Percentiles rank a stretch among this genome's conserved stretches.
Conservation (phyloP, 257 asterid genomes). For the Sherardia arvensis region DNA sequence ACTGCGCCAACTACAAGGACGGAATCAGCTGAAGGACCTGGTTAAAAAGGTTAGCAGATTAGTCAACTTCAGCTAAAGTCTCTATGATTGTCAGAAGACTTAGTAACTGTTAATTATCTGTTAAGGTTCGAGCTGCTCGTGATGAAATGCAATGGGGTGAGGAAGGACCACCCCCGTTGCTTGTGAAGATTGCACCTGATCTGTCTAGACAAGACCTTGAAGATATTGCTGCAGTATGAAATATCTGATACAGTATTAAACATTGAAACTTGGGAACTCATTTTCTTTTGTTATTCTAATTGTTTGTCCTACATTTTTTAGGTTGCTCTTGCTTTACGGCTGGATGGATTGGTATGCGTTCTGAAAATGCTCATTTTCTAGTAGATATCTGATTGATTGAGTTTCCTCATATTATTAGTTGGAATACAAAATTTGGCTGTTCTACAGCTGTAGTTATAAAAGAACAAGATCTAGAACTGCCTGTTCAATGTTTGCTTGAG, state of each 20-base stretch:
- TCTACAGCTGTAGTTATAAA: neutral
- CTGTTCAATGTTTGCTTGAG: neutral
- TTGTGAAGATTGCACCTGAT: conserved; percentile 96
- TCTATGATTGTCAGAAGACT: neutral
- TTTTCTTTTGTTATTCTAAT: conserved; percentile 10
- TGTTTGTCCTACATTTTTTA: conserved; percentile 27
- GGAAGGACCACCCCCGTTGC: conserved; percentile 96
- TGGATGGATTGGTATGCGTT: conserved; percentile 84
- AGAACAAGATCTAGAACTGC: neutral
- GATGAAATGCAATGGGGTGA: conserved; percentile 99
- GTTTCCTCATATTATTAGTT: neutral
- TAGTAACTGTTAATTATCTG: neutral
- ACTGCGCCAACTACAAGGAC: conserved; percentile 92
- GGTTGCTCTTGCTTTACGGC: conserved; percentile 94
- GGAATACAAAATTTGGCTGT: neutral
- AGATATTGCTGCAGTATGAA: conserved; percentile 84
- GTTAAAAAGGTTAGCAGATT: conserved; percentile 66
- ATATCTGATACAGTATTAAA: neutral
- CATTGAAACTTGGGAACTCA: conserved; percentile 3
- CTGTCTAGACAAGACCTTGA: conserved; percentile 90
- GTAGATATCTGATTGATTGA: neutral
- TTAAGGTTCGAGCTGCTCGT: conserved; percentile 92
- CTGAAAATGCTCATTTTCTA: neutral
- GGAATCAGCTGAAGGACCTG: conserved; percentile 93
- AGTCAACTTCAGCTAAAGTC: neutral